These are phyloP conservation scores for Quercus berberidifolia DNA, from an alignment of 306 rosid genomes.

Conservation along the genomic window DNA sequence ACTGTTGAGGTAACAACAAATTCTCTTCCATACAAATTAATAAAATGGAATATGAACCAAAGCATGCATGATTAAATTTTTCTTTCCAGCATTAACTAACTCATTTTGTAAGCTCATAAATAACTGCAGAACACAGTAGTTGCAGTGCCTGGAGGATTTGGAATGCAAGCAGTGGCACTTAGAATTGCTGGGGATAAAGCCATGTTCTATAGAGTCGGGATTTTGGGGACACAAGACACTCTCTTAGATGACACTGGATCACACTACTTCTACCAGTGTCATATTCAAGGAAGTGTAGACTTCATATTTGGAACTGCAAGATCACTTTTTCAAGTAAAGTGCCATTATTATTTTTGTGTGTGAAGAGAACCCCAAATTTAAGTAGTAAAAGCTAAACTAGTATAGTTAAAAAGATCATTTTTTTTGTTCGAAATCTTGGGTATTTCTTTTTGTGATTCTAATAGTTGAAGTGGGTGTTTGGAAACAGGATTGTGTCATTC, in stretches of 20 bases:
- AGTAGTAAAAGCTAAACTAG: neutral
- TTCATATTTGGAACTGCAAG: constrained; percentile 74
- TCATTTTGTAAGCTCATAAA: neutral
- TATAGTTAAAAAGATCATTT: neutral
- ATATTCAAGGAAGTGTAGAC: constrained; percentile 74
- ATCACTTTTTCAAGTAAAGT: constrained; percentile 68
- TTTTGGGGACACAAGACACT: constrained; percentile 81
- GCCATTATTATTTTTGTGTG: neutral
- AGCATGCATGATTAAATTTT: neutral
- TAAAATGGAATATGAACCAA: neutral
- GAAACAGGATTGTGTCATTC: constrained; percentile 59
- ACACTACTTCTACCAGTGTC: constrained; percentile 62
- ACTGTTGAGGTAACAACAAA: constrained; percentile 60
- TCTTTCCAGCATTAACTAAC: neutral
- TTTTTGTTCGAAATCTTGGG: neutral
- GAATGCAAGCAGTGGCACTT: constrained; percentile 92
- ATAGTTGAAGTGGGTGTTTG: constrained; percentile 1
- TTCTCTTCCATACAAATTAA: neutral
- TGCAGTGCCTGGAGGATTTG: constrained; percentile 58
- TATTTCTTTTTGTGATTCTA: constrained; percentile 9
- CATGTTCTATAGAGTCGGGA: constrained; percentile 59
- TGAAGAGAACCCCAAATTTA: neutral
- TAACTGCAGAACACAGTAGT: constrained; percentile 65
- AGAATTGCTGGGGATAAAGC: constrained; percentile 73
- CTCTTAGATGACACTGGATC: constrained; percentile 73